Evolutionary conservation across 371 early-diverging fungal species (phyloP).

Genomic region (Mortierella sp.): DNA sequence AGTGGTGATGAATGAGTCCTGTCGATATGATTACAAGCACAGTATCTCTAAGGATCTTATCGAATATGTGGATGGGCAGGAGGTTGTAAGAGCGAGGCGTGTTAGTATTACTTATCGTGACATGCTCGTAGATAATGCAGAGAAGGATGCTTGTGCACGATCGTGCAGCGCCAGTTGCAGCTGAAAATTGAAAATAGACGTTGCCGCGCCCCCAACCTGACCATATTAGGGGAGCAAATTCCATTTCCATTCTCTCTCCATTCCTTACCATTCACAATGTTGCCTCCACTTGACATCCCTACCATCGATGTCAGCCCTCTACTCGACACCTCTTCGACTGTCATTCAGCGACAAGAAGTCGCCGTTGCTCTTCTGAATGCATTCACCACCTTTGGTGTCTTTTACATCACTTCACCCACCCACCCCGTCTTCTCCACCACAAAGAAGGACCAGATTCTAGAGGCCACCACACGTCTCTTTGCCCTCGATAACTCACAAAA

Average conservation of each 20-base stretch:
- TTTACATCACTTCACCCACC: constrained; percentile 51
- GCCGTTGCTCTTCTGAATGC: constrained; percentile 35
- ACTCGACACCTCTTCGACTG: constrained; percentile 15
- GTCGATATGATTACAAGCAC: constrained; percentile 77
- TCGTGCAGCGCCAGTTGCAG: not conserved
- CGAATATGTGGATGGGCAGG: constrained; percentile 56
- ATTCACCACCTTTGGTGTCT: constrained; percentile 51
- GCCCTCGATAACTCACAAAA: constrained; percentile 39
- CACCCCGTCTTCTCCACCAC: constrained; percentile 39
- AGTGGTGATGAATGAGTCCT: constrained; percentile 70
- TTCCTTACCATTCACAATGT: constrained; percentile 1
- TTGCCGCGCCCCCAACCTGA: not conserved
- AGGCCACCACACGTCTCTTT: constrained; percentile 44
- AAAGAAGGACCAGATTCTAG: constrained; percentile 25
- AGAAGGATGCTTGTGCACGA: constrained; percentile 2
- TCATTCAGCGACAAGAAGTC: constrained; percentile 23
- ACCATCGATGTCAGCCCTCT: constrained; percentile 49
- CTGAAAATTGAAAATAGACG: not conserved
- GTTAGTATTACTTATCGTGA: constrained; percentile 60
- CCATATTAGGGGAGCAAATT: not conserved
- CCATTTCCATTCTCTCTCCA: not conserved
- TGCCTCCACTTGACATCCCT: constrained; percentile 29
- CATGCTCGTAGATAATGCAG: constrained; percentile 22
- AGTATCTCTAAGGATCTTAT: constrained; percentile 74
- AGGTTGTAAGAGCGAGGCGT: constrained; percentile 60